Base-by-base conservation (phyloP, 176 grass and related monocot species). In the Saccharum spontaneum region DNA sequence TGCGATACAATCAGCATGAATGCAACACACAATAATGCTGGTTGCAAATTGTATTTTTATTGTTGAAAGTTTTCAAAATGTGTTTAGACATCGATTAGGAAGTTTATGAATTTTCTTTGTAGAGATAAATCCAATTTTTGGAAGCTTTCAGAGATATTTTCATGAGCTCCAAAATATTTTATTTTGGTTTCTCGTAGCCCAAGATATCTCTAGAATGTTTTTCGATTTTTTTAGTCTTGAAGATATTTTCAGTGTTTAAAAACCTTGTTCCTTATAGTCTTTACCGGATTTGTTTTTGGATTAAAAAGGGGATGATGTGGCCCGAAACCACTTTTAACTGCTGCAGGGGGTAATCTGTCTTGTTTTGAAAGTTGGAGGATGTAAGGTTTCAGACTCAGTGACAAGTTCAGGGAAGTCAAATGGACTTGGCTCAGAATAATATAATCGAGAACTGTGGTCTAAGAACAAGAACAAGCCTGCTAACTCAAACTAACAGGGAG, bases 381-480 rank as follows among this genome's bases (percentile, higher is more conserved):
- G 17, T 57, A 57, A 54, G 50, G 7, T 18, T 54, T 20, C 6
- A 57, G 52, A 57, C 52, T 22, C 18, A 57, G 2, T 0, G 2
- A 57, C 52, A 57, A 57, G 50, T 57, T 57, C 18, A 22, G 52
- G 7, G 52, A 22, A 57, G 55, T 60, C 57, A 60, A 60, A 60
- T 60, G 57, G 9, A 60, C 57, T 60, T 60, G 22, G 23, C 3
- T 10, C 57, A 60, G 10, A 31, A 64, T 10, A 71, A 72, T 52
- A 45, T 18, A 39, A 69, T 65, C 3, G 8, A 41, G 36, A 23
- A 67, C 77, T 28, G 59, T 76, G 23, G 62, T 50, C n/a, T 62
- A 70, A 85, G 28, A 76, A 77, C 24, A 23, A 52, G 64, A 62
- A 24, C 33, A 15, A 38, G 44, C 26, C 48, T 48, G 55, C 85